Evolutionary conservation across 2,329 filamentous ascomycete genomes (phyloP).

Genomic region (Talaromyces marneffei): DNA sequence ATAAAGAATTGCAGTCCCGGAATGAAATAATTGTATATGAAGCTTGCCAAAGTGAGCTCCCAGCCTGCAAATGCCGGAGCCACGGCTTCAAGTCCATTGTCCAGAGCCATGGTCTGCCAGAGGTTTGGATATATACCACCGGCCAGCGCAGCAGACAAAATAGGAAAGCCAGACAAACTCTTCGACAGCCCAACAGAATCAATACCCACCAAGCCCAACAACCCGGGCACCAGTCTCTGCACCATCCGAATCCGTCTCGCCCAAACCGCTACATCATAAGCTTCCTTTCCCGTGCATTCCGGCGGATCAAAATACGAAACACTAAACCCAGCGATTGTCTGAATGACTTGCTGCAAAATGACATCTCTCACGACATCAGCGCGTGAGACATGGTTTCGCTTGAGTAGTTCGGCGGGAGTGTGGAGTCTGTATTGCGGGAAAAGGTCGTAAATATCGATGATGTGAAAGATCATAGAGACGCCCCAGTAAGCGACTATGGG

Average conservation of each 20-base stretch:
- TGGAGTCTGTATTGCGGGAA: constrained; percentile 91
- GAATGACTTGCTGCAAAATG: constrained; percentile 83
- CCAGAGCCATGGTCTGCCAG: constrained; percentile 52
- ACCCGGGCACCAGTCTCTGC: constrained; percentile 68
- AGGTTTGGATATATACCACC: constrained; percentile 77
- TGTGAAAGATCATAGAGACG: constrained; percentile 78
- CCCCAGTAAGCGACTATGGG: constrained; percentile 85
- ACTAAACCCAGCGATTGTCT: constrained; percentile 64
- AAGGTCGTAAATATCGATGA: constrained; percentile 76
- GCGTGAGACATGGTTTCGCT: constrained; percentile 78
- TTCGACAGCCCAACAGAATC: constrained; percentile 70
- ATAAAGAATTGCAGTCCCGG: constrained; percentile 71
- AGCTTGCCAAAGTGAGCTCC: constrained; percentile 70
- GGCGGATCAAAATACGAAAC: constrained; percentile 67
- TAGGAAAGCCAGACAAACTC: constrained; percentile 67
- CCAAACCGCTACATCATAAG: constrained; percentile 86
- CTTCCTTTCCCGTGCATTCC: constrained; percentile 69
- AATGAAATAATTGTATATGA: constrained; percentile 72
- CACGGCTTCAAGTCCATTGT: constrained; percentile 43
- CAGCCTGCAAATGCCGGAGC: constrained; percentile 73
- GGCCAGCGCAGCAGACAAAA: constrained; percentile 67
- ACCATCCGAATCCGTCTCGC: constrained; percentile 72
- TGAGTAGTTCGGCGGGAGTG: constrained; percentile 83
- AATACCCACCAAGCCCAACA: constrained; percentile 67
- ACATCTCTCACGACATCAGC: constrained; percentile 88